Evolutionary conservation across 192 early-diverging fungal genomes (phyloP).

Genomic region (Blastocladiella britannica): DNA sequence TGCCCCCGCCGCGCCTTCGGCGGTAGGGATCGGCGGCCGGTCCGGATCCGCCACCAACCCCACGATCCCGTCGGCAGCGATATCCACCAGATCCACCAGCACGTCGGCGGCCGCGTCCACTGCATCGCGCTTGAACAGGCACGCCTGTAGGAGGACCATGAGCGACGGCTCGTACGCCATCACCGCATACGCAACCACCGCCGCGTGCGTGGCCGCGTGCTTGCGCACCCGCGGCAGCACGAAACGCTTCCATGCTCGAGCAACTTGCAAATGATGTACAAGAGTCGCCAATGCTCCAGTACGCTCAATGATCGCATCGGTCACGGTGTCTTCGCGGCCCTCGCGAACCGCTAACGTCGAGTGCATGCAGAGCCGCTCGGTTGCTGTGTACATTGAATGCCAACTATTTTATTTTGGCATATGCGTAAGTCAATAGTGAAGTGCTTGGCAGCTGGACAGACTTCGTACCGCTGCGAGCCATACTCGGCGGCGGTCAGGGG

Average conservation of each 20-base stretch:
- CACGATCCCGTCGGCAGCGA: too few relatives aligned
- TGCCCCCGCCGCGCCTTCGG: not conserved
- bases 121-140: not conserved
- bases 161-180: not conserved
- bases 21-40: not conserved
- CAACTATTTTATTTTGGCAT: too few relatives aligned
- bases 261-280: not conserved
- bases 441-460: too few relatives aligned
- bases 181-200: not conserved
- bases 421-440: too few relatives aligned
- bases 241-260: not conserved
- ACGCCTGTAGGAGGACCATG: not conserved
- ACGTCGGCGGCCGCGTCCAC: not conserved
- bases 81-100: not conserved
- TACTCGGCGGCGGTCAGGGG: too few relatives aligned
- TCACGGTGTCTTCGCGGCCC: not conserved
- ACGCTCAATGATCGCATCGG: not conserved
- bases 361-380: not conserved
- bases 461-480: too few relatives aligned
- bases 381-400: too few relatives aligned
- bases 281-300: not conserved
- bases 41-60: not conserved
- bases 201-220: not conserved
- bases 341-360: not conserved
- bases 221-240: not conserved